phyloP scores from a whole-genome alignment of 345 rosid species.

The Citrus cavaleriei region DNA sequence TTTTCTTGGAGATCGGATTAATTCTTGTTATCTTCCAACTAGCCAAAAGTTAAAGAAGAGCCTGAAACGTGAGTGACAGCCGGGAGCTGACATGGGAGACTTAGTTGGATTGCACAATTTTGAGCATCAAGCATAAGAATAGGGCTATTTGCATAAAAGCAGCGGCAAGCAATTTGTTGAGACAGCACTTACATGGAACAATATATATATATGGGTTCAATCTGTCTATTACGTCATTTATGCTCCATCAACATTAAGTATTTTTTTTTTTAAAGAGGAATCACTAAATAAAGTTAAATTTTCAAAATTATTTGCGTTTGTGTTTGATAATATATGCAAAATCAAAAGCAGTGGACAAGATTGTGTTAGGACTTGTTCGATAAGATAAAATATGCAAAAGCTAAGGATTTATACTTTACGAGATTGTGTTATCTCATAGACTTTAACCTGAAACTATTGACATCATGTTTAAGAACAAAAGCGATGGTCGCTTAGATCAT shows the following conservation, averaged over 20 bases:
- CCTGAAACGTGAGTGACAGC: not conserved
- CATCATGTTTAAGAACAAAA: not conserved
- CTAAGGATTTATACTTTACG: not conserved
- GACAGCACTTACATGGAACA: not conserved
- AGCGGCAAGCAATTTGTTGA: not conserved
- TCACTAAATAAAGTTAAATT: not conserved
- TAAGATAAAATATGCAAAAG: not conserved
- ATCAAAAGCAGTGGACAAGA: too few relatives aligned
- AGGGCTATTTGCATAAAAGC: not conserved
- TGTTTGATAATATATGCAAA: too few relatives aligned
- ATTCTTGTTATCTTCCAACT: not conserved
- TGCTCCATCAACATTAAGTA: not conserved
- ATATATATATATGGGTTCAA: not conserved
- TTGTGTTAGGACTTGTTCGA: too few relatives aligned
- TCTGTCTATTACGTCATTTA: not conserved
- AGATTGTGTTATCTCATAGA: too few relatives aligned
- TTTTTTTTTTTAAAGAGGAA: not conserved
- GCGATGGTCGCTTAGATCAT: not conserved
- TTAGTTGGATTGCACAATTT: not conserved
- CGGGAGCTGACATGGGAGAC: not conserved
- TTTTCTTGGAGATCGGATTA: not conserved
- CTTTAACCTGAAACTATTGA: too few relatives aligned
- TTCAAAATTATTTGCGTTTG: too few relatives aligned
- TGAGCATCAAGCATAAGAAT: slow-evolving; percentile 4
- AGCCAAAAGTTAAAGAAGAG: not conserved